Base-by-base conservation (phyloP, 75 land plant genomes). In the Pseudotsuga menziesii region DNA sequence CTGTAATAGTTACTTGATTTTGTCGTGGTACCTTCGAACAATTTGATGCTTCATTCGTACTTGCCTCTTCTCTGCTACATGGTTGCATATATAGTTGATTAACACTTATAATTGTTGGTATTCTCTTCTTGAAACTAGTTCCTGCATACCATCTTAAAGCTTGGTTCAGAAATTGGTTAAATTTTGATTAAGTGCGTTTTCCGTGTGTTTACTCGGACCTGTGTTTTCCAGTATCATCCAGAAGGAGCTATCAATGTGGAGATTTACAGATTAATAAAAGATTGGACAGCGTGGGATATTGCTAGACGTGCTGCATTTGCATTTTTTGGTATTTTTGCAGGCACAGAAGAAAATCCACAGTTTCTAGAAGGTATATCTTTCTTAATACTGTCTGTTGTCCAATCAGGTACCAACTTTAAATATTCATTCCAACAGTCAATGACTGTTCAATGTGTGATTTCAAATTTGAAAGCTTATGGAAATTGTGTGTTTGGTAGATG, bases 241-340 rank as follows among this genome's bases (percentile, higher is more conserved):
- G 85, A 81, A 59, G 99, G 93, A 58, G 95, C 98, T 9, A 84
- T 94, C 61, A 97, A 97, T 82, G 95, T 86, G 58, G 91, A 97
- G 88, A 84, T 97, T 70, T 97, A 92, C 76, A 85, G 99, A 78
- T 88, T 97, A 25, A 97, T 97, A 79, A 97, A 92, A 83, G 98
- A 97, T 73, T 97, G 99, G 99, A 97, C 98, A 27, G 91, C 98
- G 25, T 97, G 99, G 99, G 99, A 97, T 62, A 92, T 97, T 67
- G 93, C 95, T 16, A 77, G 99, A 27, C 89, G 99, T 22, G 91
- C 88, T 56, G 99, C 92, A 67, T 97, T 97, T 88, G 95, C 93
- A 26, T 97, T 97, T 82, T 97, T 97, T 83, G 99, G 99, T 48
- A 97, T 97, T 58, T 92, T 94, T 75, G 55, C 89, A 32, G 99